Conservation (phyloP, 305 asterid species). For the Plantago coronopus region DNA sequence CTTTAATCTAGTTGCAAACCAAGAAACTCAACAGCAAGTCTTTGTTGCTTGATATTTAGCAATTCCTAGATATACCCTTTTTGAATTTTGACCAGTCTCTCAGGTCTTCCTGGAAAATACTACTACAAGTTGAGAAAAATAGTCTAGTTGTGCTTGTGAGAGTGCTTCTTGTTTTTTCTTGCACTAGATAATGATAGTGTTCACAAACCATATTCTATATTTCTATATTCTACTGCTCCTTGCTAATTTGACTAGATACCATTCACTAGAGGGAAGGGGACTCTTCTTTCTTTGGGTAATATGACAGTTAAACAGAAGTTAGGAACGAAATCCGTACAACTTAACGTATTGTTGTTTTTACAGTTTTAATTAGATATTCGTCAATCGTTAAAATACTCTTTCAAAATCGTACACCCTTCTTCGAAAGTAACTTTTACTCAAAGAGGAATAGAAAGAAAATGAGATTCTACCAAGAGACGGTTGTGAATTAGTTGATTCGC, state of each 20-base stretch:
- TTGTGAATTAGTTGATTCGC: too few relatives aligned
- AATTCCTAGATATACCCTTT: conserved; percentile 14
- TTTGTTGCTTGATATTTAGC: conserved; percentile 14
- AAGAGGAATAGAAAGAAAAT: too few relatives aligned
- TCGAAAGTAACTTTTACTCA: too few relatives aligned
- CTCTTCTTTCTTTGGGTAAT: too few relatives aligned
- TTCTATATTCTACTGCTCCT: not conserved
- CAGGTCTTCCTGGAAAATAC: conserved; percentile 28
- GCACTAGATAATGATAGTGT: not conserved
- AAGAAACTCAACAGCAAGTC: conserved; percentile 11
- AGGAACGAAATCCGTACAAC: too few relatives aligned
- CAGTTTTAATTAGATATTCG: too few relatives aligned
- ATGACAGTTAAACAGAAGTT: too few relatives aligned
- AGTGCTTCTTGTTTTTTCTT: not conserved
- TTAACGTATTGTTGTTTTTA: too few relatives aligned
- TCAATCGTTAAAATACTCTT: too few relatives aligned
- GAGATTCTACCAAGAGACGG: too few relatives aligned
- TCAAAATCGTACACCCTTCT: too few relatives aligned
- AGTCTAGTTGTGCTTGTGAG: conserved; percentile 21
- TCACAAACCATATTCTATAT: not conserved
- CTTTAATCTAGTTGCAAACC: conserved; percentile 9
- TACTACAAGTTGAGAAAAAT: not conserved
- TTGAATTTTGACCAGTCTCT: conserved; percentile 31
- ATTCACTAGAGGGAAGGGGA: not conserved
- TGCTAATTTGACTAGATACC: not conserved